phyloP scores from a whole-genome alignment of 192 early-diverging fungal species.

The Coemansia sp. region DNA sequence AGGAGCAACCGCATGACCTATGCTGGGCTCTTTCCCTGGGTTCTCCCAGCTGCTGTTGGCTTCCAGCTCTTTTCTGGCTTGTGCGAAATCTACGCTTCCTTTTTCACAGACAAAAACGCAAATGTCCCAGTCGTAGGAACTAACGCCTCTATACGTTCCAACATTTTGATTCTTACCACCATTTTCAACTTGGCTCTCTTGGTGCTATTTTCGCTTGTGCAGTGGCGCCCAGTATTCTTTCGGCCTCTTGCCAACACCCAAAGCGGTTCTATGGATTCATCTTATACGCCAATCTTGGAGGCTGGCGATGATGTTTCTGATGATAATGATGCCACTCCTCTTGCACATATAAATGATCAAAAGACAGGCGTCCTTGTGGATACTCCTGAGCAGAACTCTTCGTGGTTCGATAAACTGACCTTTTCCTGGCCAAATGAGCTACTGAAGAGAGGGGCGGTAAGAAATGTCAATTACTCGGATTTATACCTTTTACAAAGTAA shows the following conservation, averaged over 20 bases:
- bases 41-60: slow-evolving; percentile 7
- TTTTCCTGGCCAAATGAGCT: slow-evolving; percentile 62
- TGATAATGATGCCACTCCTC: slow-evolving; percentile 17
- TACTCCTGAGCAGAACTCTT: slow-evolving; percentile 13
- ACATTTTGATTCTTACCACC: slow-evolving; percentile 16
- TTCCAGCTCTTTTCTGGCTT: too few species aligned
- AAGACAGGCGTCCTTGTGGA: too few species aligned
- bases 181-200: too few species aligned
- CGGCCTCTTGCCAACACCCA: slow-evolving; percentile 3
- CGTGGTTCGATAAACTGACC: slow-evolving; percentile 29
- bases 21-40: too few species aligned
- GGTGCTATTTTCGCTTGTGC: too few species aligned
- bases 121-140: slow-evolving; percentile 17
- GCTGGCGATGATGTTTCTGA: neutral
- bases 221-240: slow-evolving; percentile 27
- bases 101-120: slow-evolving; percentile 18
- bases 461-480: slow-evolving; percentile 54
- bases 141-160: slow-evolving; percentile 19
- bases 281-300: neutral
- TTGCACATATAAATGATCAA: slow-evolving; percentile 18
- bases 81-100: too few species aligned
- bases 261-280: neutral
- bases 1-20: slow-evolving; percentile 15
- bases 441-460: too few species aligned
- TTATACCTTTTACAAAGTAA: slow-evolving; percentile 50